Evolutionary conservation across 176 grass and related monocot species (phyloP), one percentile per base, ranked within the genome.

Genomic region (Zea luxurians): DNA sequence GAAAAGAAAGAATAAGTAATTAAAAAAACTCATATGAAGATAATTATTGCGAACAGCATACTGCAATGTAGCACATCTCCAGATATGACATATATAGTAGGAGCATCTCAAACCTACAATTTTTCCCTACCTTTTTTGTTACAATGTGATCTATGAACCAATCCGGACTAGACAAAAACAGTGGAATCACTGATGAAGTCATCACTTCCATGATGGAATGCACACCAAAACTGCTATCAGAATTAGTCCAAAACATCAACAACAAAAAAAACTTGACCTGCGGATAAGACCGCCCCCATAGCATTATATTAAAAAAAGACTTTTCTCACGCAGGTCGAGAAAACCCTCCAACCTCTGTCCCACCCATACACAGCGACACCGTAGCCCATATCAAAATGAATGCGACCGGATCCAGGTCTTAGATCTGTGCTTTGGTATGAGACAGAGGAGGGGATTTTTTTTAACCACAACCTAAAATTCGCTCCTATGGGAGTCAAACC

Each of bases 1-100:
- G 48, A 81, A 87, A 83, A 74, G 3, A 27, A 64, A 17, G 48
- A 49, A 60, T 13, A 54, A 6, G 4, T 71, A 64, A 80, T 50
- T 6, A 59, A 10, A 15, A 53, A 35, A 27, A 27, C 27, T 35
- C 68, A 70, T 5, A 48, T 3, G 37, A 57, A 77, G 40, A n/a
- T 37, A 64, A 49, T 77, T 73, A 77, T 65, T 75, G 35, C 16
- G 15, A 77, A 60, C 4, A 47, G 65, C 17, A 64, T 49, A 57
- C 48, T 67, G 66, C 18, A 48, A 47, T 5, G 40, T 43, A 58
- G 66, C 15, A 44, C 35, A 50, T 21, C 55, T 48, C 41, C 58
- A 80, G 44, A 46, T 70, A 79, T 38, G 64, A n/a, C 74, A 71
- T 52, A 68, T 61, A 54, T 54, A 54, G 17, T 53, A 17, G 7